These are phyloP conservation scores for Dactylellina parvicollis DNA, from an alignment of 2,329 filamentous ascomycete species.

Conservation along the genomic window DNA sequence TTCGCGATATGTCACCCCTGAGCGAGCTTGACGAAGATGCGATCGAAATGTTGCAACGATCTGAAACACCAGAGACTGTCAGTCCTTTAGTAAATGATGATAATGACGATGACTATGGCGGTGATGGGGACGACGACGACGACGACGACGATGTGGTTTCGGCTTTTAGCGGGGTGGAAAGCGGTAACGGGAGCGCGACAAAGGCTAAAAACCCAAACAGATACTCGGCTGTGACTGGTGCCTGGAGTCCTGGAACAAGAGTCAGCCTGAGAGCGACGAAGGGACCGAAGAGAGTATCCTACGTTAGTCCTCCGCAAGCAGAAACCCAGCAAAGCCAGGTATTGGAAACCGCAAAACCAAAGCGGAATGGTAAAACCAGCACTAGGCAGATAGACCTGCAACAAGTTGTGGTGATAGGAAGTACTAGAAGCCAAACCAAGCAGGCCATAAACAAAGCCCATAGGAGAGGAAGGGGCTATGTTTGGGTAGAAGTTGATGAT, in stretches of 20 bases:
- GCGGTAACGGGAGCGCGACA: background rate
- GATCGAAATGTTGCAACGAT: constrained; percentile 44
- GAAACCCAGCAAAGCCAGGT: background rate
- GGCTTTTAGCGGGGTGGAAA: background rate
- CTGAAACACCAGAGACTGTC: constrained; percentile 25
- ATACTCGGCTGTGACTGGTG: constrained; percentile 5
- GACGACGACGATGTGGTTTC: constrained; percentile 5
- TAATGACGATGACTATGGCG: too few relatives aligned
- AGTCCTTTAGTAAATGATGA: constrained; percentile 25
- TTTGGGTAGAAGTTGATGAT: constrained; percentile 52
- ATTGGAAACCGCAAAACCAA: constrained; percentile 30
- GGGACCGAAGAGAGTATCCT: constrained; percentile 27
- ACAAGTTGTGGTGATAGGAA: constrained; percentile 51
- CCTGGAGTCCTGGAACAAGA: constrained; percentile 41
- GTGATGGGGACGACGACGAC: too few relatives aligned
- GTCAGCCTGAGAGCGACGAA: constrained; percentile 47
- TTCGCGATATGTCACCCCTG: constrained; percentile 53
- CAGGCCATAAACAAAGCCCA: constrained; percentile 49
- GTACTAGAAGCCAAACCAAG: constrained; percentile 48
- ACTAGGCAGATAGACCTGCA: constrained; percentile 32
- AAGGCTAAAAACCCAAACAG: constrained; percentile 13
- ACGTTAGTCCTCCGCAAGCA: constrained; percentile 18
- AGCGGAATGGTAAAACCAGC: constrained; percentile 12
- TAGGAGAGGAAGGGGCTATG: constrained; percentile 46
- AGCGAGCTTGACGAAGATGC: constrained; percentile 52